Percentiles rank a stretch among this genome's conserved stretches.
phyloP scores from a whole-genome alignment of 345 rosid species.

The Kernera saxatilis region DNA sequence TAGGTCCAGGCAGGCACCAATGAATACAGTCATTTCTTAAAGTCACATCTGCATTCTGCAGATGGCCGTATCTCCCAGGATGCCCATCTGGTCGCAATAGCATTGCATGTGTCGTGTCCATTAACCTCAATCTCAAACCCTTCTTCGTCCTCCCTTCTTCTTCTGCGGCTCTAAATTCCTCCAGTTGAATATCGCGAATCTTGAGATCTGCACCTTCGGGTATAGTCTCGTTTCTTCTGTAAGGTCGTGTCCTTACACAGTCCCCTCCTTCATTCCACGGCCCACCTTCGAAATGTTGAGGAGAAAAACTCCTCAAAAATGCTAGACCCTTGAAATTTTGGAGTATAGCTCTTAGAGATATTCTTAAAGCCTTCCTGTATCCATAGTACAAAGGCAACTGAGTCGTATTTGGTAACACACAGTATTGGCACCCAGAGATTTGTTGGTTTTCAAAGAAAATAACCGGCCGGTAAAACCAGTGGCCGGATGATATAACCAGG shows the following conservation, averaged over 20 bases:
- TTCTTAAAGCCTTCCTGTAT: conserved; percentile 52
- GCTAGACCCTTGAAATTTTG: conserved; percentile 58
- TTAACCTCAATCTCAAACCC: conserved; percentile 46
- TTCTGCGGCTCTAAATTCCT: conserved; percentile 57
- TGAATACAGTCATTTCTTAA: conserved; percentile 59
- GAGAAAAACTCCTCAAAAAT: conserved; percentile 60
- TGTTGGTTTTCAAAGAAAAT: conserved; percentile 46
- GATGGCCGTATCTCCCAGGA: conserved; percentile 62
- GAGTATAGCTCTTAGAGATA: conserved; percentile 53
- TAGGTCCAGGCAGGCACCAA: conserved; percentile 89
- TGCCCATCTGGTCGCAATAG: conserved; percentile 75
- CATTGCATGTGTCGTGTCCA: conserved; percentile 61
- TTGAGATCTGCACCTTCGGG: conserved; percentile 46
- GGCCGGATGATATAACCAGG: conserved; percentile 56
- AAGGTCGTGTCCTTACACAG: conserved; percentile 56
- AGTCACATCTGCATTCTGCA: conserved; percentile 33
- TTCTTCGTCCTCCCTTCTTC: conserved; percentile 43
- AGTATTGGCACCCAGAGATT: conserved; percentile 61
- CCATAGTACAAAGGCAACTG: conserved; percentile 54
- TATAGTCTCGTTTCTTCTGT: conserved; percentile 51
- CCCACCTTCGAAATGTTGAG: conserved; percentile 75
- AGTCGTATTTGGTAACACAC: conserved; percentile 44
- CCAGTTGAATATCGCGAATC: conserved; percentile 58
- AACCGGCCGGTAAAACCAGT: conserved; percentile 64
- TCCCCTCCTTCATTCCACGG: conserved; percentile 68